These are phyloP conservation scores for Dillenia turbinata DNA, from an alignment of 164 flowering plant genomes.

Conservation along the genomic window DNA sequence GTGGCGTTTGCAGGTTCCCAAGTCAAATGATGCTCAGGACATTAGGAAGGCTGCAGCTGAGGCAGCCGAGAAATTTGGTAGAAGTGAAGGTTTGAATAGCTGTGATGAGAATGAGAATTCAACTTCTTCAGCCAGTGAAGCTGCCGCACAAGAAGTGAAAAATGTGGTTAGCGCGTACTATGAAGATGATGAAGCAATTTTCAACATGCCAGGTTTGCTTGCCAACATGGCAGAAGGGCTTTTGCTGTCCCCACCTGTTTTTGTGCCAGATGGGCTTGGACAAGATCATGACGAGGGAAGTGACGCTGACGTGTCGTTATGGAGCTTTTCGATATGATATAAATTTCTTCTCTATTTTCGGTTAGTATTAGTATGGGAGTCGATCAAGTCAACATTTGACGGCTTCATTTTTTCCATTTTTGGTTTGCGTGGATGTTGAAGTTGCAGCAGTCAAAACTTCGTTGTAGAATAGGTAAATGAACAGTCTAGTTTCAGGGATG, in stretches of 20 bases:
- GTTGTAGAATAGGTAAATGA: no score
- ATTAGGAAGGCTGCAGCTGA: slow-evolving; percentile 23
- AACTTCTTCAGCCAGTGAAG: not conserved
- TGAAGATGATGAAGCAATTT: slow-evolving; percentile 23
- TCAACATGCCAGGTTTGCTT: slow-evolving; percentile 28
- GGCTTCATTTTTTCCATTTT: no score
- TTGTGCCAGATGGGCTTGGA: not conserved
- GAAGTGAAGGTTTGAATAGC: no score
- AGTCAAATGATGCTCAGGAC: slow-evolving; percentile 16
- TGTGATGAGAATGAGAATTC: no score
- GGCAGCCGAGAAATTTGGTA: slow-evolving; percentile 22
- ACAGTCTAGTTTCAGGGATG: no score
- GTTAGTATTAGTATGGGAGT: no score
- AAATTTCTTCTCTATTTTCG: no score
- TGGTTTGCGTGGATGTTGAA: no score
- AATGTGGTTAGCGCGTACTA: not conserved
- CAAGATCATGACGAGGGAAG: not conserved
- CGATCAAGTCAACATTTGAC: no score
- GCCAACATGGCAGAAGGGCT: slow-evolving; percentile 35
- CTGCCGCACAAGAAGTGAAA: slow-evolving; percentile 8
- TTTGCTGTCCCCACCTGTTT: slow-evolving; percentile 32
- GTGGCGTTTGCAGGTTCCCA: slow-evolving; percentile 28
- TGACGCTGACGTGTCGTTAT: not conserved
- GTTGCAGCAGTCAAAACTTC: no score
- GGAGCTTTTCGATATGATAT: no score